Evolutionary conservation across 1,139 yeast genomes (phyloP).

Genomic region (Saccharomyces pastorianus): DNA sequence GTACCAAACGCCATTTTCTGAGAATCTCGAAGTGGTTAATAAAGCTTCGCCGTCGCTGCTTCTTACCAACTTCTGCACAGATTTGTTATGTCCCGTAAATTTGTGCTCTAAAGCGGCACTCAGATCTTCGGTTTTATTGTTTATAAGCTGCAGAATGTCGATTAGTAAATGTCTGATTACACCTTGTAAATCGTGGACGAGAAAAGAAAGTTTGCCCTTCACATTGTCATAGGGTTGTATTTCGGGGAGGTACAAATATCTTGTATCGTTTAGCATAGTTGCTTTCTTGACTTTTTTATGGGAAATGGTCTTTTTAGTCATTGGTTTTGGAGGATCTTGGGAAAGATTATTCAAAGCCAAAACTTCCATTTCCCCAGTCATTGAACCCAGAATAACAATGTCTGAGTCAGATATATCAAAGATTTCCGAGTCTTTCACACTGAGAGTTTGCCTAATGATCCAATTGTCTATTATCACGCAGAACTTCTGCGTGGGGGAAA

Average conservation of each 20-base stretch:
- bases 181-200: conserved; percentile 47
- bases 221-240: conserved; percentile 24
- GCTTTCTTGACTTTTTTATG: conserved; percentile 20
- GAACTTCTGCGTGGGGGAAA: conserved; percentile 35
- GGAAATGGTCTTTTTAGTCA: conserved; percentile 24
- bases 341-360: conserved; percentile 48
- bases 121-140: conserved; percentile 8
- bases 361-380: conserved; percentile 39
- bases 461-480: conserved; percentile 52
- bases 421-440: conserved; percentile 8
- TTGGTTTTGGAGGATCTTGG: conserved; percentile 39
- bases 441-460: conserved; percentile 38
- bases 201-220: conserved; percentile 34
- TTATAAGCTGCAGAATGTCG: conserved; percentile 25
- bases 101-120: conserved; percentile 38
- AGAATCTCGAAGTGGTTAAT: conserved; percentile 44
- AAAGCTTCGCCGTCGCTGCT: conserved; percentile 55
- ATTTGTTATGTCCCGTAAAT: conserved; percentile 79
- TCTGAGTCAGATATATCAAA: conserved; percentile 40
- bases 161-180: conserved; percentile 42
- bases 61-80: conserved; percentile 58
- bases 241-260: conserved; percentile 32
- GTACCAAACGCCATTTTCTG: conserved; percentile 58
- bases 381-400: conserved; percentile 46
- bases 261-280: conserved; percentile 30